phyloP scores from a whole-genome alignment of 192 early-diverging fungal species.

The Rhizoclosmatium sp. region DNA sequence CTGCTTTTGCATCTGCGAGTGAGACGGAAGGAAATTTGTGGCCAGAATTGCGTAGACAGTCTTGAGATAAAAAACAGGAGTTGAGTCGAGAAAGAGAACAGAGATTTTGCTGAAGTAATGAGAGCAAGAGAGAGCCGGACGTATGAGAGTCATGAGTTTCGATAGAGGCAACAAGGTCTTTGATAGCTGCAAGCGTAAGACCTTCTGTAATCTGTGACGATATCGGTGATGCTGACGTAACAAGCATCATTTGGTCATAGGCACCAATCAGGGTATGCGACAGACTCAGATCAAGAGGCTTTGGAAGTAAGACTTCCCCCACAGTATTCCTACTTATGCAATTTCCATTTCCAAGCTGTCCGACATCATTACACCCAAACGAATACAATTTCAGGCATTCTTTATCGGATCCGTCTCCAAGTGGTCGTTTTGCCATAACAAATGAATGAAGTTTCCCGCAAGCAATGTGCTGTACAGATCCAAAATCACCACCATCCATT shows the following conservation, averaged over 20 bases:
- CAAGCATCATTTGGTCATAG: constrained; percentile 19
- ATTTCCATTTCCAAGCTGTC: constrained; percentile 27
- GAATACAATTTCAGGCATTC: constrained; percentile 22
- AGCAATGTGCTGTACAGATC: background rate
- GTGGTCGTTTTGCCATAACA: background rate
- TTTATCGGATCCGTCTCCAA: constrained; percentile 2
- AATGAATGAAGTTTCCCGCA: constrained; percentile 5
- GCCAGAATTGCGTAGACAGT: background rate
- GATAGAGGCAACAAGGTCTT: background rate
- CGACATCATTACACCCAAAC: constrained; percentile 24
- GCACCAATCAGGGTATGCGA: background rate
- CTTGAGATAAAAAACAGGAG: background rate
- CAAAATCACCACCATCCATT: constrained; percentile 29
- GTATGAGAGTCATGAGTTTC: background rate
- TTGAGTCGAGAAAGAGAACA: constrained; percentile 9
- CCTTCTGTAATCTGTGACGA: background rate
- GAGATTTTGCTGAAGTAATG: constrained; percentile 4
- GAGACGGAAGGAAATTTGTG: background rate
- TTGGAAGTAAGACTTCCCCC: background rate
- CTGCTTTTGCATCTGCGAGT: background rate
- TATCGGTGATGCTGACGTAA: background rate
- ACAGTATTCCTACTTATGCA: background rate
- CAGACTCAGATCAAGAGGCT: background rate
- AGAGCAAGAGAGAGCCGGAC: background rate
- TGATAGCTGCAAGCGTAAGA: background rate